Base-by-base conservation (phyloP, 441 rosid genomes). In the Bruguiera hainesii region DNA sequence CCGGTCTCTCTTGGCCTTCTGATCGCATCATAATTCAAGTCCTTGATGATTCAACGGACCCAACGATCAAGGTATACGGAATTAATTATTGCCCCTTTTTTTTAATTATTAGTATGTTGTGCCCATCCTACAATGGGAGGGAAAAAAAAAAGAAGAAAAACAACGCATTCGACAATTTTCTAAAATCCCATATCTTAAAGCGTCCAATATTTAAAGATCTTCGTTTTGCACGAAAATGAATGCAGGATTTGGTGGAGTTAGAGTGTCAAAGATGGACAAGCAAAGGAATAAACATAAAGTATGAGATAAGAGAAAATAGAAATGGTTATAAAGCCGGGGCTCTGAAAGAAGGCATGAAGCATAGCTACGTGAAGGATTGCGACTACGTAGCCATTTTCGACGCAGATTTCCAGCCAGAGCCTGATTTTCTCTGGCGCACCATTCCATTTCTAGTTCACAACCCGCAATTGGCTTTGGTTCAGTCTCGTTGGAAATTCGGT, bases 401-500 rank as follows among this genome's bases (percentile, higher is more conserved):
- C 66, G 98, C 98, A 0, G 98, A 94, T 83, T 94, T 91, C 65
- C 97, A 91, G 61, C 97, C 98, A 0, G 97, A 91, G 39, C 89
- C 97, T 0, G 96, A 94, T 69, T 94, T 72, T 60, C 89, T 94
- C 1, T 79, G 91, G 86, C 89, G 90, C n/a, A 77, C 97, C 74
- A 72, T 94, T 9, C 98, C 98, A 25, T 94, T 83, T 66, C 86
- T 94, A 0, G 80, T 76, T 28, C 85, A 88, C 66, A 94, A 94
- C 80, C 92, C 96, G 0, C 71, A 88, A 49, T 60, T 94, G 49
- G 97, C 81, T 71, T 81, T 94, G 23, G 96, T 94, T 74, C 98
- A 94, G 77, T 76, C 97, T 73, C 98, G 98, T 59, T 91, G 98
- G 98, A 88, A 84, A 81, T 94, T 91, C 67, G 98, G 97, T 94